These are phyloP conservation scores for Fagopyrum esculentum DNA, from an alignment of 148 eudicot genomes.

Conservation along the genomic window DNA sequence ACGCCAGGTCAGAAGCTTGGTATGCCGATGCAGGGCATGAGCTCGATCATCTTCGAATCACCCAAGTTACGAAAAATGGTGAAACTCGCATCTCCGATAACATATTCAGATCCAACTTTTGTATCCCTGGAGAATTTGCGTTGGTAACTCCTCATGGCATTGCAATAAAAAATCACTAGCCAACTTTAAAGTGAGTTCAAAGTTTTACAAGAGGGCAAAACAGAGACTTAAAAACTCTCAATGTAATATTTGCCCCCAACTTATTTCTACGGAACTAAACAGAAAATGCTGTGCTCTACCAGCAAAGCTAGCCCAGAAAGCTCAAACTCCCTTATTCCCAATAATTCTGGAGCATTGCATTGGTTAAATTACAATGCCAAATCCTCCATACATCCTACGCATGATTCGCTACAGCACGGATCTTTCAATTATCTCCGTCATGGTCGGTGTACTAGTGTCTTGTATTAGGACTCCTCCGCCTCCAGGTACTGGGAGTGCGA, in stretches of 20 bases:
- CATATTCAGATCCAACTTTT: not conserved
- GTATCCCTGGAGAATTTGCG: not conserved
- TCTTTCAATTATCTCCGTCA: not conserved
- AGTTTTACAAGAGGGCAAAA: not conserved
- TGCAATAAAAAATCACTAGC: slow-evolving; percentile 1
- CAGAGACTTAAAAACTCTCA: not conserved
- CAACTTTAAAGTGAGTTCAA: slow-evolving; percentile 2
- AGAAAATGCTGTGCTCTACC: not conserved
- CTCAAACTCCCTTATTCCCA: slow-evolving; percentile 10
- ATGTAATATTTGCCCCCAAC: not conserved
- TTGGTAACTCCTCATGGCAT: not conserved
- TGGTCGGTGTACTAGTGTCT: not conserved
- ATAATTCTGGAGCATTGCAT: not conserved
- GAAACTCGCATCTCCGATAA: too few species aligned
- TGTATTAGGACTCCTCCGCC: slow-evolving; percentile 20
- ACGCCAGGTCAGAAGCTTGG: too few species aligned
- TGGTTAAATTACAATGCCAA: not conserved
- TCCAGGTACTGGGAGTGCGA: slow-evolving; percentile 74
- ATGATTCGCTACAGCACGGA: not conserved
- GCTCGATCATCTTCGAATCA: too few species aligned
- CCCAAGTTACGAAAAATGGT: too few species aligned
- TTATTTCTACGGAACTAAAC: not conserved
- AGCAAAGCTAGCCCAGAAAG: slow-evolving; percentile 6
- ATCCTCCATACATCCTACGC: not conserved
- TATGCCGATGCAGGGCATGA: too few species aligned